Evolutionary conservation across 345 rosid species (phyloP).

Genomic region (Durio zibethinus): DNA sequence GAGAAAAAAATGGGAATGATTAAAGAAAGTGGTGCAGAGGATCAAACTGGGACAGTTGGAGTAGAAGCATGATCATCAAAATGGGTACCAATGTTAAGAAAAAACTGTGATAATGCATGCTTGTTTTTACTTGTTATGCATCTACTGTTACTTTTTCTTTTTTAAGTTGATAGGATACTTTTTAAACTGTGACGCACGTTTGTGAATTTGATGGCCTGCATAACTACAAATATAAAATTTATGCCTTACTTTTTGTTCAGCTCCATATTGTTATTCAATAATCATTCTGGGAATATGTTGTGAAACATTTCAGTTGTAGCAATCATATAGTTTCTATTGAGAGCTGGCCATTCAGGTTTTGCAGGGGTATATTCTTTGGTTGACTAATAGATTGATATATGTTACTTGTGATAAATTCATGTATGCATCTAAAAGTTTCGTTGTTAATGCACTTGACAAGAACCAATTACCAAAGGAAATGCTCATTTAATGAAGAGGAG

Average conservation of each 20-base stretch:
- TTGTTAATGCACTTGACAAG: not conserved
- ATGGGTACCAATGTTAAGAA: not conserved
- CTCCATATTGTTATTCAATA: not conserved
- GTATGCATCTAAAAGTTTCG: not conserved
- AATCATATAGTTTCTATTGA: not conserved
- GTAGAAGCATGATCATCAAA: conserved; percentile 25
- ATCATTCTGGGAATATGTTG: not conserved
- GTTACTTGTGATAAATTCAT: not conserved
- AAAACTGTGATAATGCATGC: not conserved
- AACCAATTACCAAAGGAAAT: not conserved
- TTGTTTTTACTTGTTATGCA: not conserved
- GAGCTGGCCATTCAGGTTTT: not conserved
- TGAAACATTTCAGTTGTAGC: not conserved
- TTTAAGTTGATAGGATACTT: conserved; percentile 17
- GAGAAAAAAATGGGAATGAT: not conserved
- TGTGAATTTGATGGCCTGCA: conserved; percentile 30
- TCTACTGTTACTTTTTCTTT: conserved; percentile 1
- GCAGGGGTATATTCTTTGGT: not conserved
- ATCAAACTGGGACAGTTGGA: conserved; percentile 17
- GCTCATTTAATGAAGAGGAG: not conserved
- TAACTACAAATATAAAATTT: conserved; percentile 26
- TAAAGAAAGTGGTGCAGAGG: conserved; percentile 15
- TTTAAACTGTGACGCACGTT: conserved; percentile 2
- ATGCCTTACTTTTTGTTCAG: conserved; percentile 9
- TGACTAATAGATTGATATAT: not conserved